Conservation (phyloP, 2,329 filamentous ascomycete species). For the Talaromyces sp. region DNA sequence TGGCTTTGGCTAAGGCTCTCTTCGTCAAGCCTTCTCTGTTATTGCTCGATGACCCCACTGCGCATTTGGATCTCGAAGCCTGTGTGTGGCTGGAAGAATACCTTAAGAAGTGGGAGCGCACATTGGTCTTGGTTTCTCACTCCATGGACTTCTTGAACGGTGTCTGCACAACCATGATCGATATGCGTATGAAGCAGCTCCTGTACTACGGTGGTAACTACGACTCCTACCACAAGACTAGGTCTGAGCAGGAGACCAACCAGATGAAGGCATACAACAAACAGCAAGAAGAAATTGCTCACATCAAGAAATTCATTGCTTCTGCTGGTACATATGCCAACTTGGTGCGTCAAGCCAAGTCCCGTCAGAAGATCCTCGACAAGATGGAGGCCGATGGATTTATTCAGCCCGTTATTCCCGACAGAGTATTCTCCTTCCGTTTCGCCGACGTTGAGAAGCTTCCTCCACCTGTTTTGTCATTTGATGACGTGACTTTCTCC, state of each 20-base stretch:
- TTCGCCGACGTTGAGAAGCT: constrained; percentile 99
- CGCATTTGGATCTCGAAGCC: constrained; percentile 97
- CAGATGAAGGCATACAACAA: constrained; percentile 99
- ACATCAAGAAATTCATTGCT: constrained; percentile 99
- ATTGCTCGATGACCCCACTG: constrained; percentile 94
- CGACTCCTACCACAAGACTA: constrained; percentile 95
- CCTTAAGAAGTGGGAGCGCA: constrained; percentile 98
- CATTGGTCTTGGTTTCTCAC: constrained; percentile 92
- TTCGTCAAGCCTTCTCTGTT: constrained; percentile 97
- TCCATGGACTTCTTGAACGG: constrained; percentile 99
- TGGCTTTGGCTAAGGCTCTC: constrained; percentile 91
- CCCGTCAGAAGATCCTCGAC: constrained; percentile 98
- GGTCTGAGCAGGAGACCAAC: constrained; percentile 89
- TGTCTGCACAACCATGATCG: constrained; percentile 97
- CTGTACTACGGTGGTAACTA: constrained; percentile 99
- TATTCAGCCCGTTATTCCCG: constrained; percentile 80
- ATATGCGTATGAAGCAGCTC: constrained; percentile 86
- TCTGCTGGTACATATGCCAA: constrained; percentile 99
- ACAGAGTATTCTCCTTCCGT: constrained; percentile 92
- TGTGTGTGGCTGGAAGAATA: constrained; percentile 99
- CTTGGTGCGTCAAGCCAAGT: constrained; percentile 97
- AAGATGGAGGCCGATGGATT: constrained; percentile 99
- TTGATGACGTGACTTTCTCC: constrained; percentile 96
- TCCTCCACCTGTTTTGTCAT: constrained; percentile 92
- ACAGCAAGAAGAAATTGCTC: constrained; percentile 97